Evolutionary conservation across 371 early-diverging fungal genomes (phyloP), one percentile per base, ranked within the genome.

Genomic region (Capillidium heterosporum): DNA sequence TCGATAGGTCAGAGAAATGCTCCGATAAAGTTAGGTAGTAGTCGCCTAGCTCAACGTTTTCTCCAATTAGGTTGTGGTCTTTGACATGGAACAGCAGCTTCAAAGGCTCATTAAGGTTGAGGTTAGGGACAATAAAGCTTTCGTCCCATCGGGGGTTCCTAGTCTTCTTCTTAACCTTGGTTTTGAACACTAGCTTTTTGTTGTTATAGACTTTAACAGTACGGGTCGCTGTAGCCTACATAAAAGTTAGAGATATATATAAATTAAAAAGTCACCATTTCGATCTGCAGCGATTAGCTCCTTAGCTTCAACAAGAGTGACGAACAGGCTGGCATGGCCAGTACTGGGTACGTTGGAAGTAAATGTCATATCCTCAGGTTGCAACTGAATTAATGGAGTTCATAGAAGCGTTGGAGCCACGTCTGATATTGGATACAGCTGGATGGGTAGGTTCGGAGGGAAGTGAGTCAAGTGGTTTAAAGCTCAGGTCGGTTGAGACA

Each of bases 141-240:
- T 70, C 71, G 42, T 74, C 72, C 84, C 90, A 94, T 49, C 61
- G 61, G 0, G 89, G 91, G 26, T 73, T 65, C 3, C 79, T 57
- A 2, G 81, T 79, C 63, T 85, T 84, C 67, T 81, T 78, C 27
- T 80, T 72, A 21, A 80, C 80, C 57, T 76, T 77, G 17, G 90
- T 87, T 62, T 85, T 87, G 61, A 73, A 63, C 23, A 80, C 19
- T 0, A 67, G 65, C 48, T 81, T 71, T 29, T 66, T 69, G 53
- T 71, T 75, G 28, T 71, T 46, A 21, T 68, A 65, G 0, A 80
- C 64, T 35, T 64, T 67, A 17, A 74, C 73, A 58, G 68, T 72
- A 15, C 81, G 73, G 52, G 81, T 77, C 32, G 75, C 70, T 7
- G 75, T 73, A 21, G 56, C 61, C 56, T 52, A 23, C 1, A n/a